Percentiles rank a stretch among this genome's conserved stretches.
These are phyloP conservation scores for Yamadazyma triangularis DNA, from an alignment of 1,139 yeast species.

Conservation along the genomic window DNA sequence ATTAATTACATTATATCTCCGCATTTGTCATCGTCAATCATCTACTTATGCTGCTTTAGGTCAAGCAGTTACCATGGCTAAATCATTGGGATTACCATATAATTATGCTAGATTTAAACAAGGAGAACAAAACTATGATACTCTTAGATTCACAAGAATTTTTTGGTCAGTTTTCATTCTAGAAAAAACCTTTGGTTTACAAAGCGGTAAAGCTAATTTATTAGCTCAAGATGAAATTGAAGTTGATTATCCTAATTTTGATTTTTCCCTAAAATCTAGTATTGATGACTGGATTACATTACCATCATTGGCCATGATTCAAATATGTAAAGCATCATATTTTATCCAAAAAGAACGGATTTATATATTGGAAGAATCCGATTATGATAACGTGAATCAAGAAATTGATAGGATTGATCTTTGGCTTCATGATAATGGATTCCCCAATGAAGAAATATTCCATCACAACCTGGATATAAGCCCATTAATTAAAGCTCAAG, in stretches of 20 bases:
- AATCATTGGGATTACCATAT: conserved; percentile 53
- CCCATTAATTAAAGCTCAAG: conserved; percentile 32
- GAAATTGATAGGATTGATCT: conserved; percentile 24
- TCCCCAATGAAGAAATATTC: conserved; percentile 27
- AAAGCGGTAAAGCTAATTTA: conserved; percentile 49
- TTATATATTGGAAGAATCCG: conserved; percentile 25
- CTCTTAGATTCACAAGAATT: conserved; percentile 46
- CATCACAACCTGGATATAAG: conserved; percentile 14
- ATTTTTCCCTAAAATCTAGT: conserved; percentile 21
- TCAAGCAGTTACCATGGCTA: conserved; percentile 49
- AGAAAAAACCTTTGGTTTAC: conserved; percentile 54
- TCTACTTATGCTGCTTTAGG: conserved; percentile 51
- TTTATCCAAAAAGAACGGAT: conserved; percentile 25
- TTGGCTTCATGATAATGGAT: conserved; percentile 38
- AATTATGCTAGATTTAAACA: conserved; percentile 2
- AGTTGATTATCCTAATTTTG: conserved; percentile 30
- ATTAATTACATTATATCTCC: conserved; percentile 47
- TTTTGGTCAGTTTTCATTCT: conserved; percentile 56
- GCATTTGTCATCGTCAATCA: conserved; percentile 56
- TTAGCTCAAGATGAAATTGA: conserved; percentile 28
- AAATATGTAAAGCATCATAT: conserved; percentile 37
- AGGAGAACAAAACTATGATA: conserved; percentile 39
- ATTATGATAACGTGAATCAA: conserved; percentile 31
- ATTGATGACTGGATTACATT: conserved; percentile 53
- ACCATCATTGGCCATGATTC: conserved; percentile 47